A percentile compares a stretch with the other conserved stretches of the same genome.
Conservation (phyloP, 495 filamentous ascomycete genomes). For the Podospora pseudopauciseta region DNA sequence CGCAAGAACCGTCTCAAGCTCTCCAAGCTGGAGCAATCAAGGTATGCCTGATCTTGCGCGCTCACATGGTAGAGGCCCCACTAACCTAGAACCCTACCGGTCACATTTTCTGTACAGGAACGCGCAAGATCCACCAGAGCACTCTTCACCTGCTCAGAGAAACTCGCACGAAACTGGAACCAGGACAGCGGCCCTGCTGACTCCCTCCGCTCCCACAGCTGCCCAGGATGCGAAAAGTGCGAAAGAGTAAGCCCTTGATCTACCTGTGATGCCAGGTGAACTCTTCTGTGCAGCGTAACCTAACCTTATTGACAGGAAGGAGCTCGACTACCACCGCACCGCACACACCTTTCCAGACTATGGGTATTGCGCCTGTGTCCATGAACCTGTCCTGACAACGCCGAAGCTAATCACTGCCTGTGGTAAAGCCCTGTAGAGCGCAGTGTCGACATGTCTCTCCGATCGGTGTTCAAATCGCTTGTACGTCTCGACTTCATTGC, state of each 20-base stretch:
- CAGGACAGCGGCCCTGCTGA: not conserved
- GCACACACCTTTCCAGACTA: constrained; percentile 32
- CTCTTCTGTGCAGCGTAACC: not conserved
- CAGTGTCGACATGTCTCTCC: constrained; percentile 20
- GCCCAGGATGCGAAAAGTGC: constrained; percentile 24
- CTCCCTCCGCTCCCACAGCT: not conserved
- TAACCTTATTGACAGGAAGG: constrained; percentile 13
- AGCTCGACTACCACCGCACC: constrained; percentile 22
- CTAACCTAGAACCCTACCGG: not conserved
- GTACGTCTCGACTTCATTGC: not conserved
- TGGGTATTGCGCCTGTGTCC: constrained; percentile 22
- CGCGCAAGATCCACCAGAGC: not conserved
- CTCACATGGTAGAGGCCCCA: not conserved
- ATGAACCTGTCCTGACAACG: not conserved
- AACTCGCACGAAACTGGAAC: not conserved
- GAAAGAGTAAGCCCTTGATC: constrained; percentile 16
- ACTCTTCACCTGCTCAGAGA: not conserved
- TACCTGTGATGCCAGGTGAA: not conserved
- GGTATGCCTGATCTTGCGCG: not conserved
- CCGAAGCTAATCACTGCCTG: constrained; percentile 14
- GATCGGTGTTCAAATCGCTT: not conserved
- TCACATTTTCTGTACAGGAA: not conserved
- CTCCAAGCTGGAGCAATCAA: not conserved
- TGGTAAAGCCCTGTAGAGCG: constrained; percentile 23
- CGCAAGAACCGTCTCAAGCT: not conserved